A percentile compares a stretch with the other conserved stretches of the same genome.
Evolutionary conservation across 257 asterid genomes (phyloP).

Genomic region (Galeopsis tetrahit): DNA sequence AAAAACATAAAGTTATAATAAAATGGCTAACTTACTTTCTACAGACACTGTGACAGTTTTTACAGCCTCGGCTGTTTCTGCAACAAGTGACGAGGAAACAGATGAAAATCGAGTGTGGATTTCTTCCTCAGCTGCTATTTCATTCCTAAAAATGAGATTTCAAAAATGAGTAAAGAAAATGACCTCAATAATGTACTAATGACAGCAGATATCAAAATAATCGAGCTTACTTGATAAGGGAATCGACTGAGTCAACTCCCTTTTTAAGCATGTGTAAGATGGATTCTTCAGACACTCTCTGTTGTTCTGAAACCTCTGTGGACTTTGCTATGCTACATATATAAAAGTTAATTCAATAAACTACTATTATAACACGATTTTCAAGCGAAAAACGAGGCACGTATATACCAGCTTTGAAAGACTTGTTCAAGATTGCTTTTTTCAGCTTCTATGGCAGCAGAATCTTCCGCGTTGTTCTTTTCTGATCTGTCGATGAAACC

Average conservation of each 20-base stretch:
- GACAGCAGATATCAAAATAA: not conserved
- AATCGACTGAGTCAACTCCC: slow-evolving; percentile 39
- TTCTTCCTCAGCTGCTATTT: slow-evolving; percentile 34
- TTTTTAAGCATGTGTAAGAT: slow-evolving; percentile 36
- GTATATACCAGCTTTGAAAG: slow-evolving; percentile 43
- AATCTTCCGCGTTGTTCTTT: slow-evolving; percentile 35
- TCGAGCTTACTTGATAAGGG: slow-evolving; percentile 46
- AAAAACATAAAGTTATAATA: not conserved
- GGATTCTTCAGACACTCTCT: slow-evolving; percentile 43
- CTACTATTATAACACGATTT: not conserved
- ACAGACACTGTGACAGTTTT: slow-evolving; percentile 31
- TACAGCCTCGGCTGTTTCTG: slow-evolving; percentile 43
- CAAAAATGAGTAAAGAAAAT: not conserved
- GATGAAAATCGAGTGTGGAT: slow-evolving; percentile 41
- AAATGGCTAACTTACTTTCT: slow-evolving; percentile 40
- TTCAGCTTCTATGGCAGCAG: slow-evolving; percentile 38
- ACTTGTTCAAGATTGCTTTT: slow-evolving; percentile 42
- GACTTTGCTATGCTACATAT: slow-evolving; percentile 43
- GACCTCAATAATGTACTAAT: not conserved
- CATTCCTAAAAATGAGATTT: slow-evolving; percentile 38
- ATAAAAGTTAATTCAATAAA: slow-evolving; percentile 13
- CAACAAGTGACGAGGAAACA: slow-evolving; percentile 36
- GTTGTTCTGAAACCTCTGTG: slow-evolving; percentile 40
- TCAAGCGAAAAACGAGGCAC: not conserved
- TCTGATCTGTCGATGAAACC: slow-evolving; percentile 38